Evolutionary conservation across 2,329 filamentous ascomycete genomes (phyloP).

Genomic region (Cordyceps tenuipes): DNA sequence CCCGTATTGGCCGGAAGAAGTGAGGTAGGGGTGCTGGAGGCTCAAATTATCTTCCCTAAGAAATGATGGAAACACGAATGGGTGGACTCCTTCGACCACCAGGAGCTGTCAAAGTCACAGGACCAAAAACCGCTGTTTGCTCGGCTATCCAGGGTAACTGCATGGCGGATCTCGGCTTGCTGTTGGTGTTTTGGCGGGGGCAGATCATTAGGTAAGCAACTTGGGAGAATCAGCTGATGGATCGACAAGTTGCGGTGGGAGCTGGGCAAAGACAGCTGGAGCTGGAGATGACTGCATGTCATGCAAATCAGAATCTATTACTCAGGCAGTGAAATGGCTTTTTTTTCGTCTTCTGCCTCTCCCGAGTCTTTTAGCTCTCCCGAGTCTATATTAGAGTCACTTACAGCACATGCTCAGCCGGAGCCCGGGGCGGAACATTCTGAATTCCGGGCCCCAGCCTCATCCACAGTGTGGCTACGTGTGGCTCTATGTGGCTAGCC

Average conservation of each 20-base stretch:
- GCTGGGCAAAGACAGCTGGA: neutral
- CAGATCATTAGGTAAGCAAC: neutral
- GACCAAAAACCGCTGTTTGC: neutral
- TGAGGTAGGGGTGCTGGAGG: neutral
- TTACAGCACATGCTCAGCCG: neutral
- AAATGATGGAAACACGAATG: neutral
- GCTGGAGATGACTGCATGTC: neutral
- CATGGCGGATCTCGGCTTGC: neutral
- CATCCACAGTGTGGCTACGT: constrained; percentile 2
- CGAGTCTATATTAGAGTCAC: neutral
- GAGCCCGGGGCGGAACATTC: constrained; percentile 9
- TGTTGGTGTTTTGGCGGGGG: neutral
- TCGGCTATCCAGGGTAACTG: constrained; percentile 5
- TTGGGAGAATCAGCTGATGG: neutral
- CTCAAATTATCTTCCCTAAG: neutral
- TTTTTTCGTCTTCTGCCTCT: neutral
- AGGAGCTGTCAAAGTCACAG: neutral
- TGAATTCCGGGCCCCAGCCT: neutral
- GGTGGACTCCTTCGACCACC: neutral
- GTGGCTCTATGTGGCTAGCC: neutral
- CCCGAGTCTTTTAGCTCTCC: neutral
- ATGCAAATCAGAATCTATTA: neutral
- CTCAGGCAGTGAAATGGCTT: neutral
- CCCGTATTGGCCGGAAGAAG: neutral
- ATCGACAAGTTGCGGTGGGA: neutral